These are phyloP conservation scores for Plenodomus tracheiphilus DNA, from an alignment of 2,329 filamentous ascomycete species.

Conservation along the genomic window DNA sequence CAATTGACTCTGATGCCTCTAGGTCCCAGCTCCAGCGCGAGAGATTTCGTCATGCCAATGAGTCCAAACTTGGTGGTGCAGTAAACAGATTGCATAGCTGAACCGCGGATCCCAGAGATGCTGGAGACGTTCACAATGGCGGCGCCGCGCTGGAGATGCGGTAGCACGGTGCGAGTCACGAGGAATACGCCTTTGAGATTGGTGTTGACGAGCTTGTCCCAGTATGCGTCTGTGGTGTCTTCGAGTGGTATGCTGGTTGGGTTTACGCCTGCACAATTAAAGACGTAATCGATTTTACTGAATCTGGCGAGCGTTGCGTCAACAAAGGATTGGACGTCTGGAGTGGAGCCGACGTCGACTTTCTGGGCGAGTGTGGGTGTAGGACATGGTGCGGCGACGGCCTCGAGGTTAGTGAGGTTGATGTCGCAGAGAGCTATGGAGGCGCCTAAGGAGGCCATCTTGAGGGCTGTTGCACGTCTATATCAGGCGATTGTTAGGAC, in stretches of 20 bases:
- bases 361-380: conserved; percentile 33
- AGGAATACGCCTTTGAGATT: conserved; percentile 54
- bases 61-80: conserved; percentile 42
- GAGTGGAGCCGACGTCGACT: conserved; percentile 53
- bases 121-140: conserved; percentile 36
- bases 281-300: conserved; percentile 46
- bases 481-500: conserved; percentile 2
- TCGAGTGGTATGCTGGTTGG: conserved; percentile 49
- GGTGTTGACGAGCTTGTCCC: conserved; percentile 50
- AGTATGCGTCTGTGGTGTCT: conserved; percentile 52
- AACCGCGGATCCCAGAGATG: conserved; percentile 30
- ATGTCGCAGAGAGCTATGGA: conserved; percentile 40
- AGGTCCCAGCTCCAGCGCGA: conserved; percentile 39
- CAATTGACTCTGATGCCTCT: conserved; percentile 36
- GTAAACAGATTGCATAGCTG: conserved; percentile 36
- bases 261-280: conserved; percentile 55
- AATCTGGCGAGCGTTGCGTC: conserved; percentile 40
- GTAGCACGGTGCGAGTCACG: conserved; percentile 48
- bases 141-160: conserved; percentile 33
- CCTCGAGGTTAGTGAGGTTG: conserved; percentile 47
- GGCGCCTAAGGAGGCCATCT: conserved; percentile 52
- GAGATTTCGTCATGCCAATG: conserved; percentile 39
- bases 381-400: conserved; percentile 38
- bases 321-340: conserved; percentile 50
- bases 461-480: conserved; percentile 51